Evolutionary conservation across 345 rosid genomes (phyloP).

Genomic region (Pistacia atlantica): DNA sequence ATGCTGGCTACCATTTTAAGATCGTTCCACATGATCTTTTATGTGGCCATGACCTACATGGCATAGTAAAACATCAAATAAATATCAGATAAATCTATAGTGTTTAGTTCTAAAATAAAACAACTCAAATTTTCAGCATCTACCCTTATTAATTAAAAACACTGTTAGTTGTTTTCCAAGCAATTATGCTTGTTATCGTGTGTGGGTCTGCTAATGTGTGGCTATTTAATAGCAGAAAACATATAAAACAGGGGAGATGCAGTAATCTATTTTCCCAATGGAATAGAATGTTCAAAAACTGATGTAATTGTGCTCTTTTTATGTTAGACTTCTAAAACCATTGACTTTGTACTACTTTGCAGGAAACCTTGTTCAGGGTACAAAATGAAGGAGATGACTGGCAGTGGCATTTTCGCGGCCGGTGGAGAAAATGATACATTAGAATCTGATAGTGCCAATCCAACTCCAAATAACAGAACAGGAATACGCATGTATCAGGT

Average conservation of each 20-base stretch:
- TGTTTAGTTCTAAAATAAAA: not conserved
- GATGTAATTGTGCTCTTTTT: not conserved
- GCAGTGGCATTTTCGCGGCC: constrained; percentile 86
- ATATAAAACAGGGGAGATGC: not conserved
- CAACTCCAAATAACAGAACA: constrained; percentile 49
- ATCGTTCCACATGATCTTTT: too few species aligned
- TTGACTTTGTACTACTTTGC: constrained; percentile 15
- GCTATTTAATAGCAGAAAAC: constrained; percentile 1
- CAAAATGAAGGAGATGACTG: constrained; percentile 93
- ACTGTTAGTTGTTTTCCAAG: not conserved
- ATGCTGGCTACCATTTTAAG: too few species aligned
- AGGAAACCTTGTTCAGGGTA: constrained; percentile 96
- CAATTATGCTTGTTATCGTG: not conserved
- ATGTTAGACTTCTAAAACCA: constrained; percentile 13
- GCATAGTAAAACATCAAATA: too few species aligned
- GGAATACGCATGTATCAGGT: constrained; percentile 89
- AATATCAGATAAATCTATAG: too few species aligned
- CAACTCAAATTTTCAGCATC: not conserved
- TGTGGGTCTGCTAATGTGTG: not conserved
- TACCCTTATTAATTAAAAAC: not conserved
- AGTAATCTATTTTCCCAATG: not conserved
- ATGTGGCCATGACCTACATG: too few species aligned
- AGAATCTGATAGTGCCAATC: constrained; percentile 54
- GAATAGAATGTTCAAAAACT: not conserved
- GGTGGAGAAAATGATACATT: constrained; percentile 52